Conservation (phyloP, 2,329 filamentous ascomycete species). For the Alternaria sp. region DNA sequence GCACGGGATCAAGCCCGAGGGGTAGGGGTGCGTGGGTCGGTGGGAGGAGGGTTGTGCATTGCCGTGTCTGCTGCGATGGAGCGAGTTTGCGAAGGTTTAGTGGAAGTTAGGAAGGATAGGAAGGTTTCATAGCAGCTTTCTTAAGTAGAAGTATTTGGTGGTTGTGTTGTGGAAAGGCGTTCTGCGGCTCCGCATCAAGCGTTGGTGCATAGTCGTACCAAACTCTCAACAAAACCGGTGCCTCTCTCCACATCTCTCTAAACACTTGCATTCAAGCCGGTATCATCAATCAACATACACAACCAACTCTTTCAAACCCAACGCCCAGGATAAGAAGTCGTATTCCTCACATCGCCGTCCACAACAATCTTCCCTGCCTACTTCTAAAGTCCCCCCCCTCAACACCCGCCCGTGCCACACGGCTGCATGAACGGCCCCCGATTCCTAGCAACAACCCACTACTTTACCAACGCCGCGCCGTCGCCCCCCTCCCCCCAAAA, state of each 20-base stretch:
- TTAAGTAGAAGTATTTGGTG: not conserved
- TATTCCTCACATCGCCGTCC: not conserved
- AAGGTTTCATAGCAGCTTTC: not conserved
- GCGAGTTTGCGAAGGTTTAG: not conserved
- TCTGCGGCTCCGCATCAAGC: not conserved
- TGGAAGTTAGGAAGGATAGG: not conserved
- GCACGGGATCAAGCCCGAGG: not conserved
- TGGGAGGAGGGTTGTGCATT: not conserved
- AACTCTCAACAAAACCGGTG: not conserved
- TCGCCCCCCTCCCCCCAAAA: not conserved
- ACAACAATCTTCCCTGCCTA: not conserved
- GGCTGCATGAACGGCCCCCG: conserved; percentile 10
- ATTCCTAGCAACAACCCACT: conserved; percentile 5
- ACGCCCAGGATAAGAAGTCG: not conserved
- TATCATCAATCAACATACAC: not conserved
- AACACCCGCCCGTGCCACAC: conserved; percentile 1
- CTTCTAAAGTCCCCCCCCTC: conserved; percentile 1
- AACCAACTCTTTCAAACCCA: not conserved
- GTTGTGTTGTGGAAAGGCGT: not conserved
- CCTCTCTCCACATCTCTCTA: not conserved
- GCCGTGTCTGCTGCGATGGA: not conserved
- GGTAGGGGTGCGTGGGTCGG: not conserved
- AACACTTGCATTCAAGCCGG: not conserved
- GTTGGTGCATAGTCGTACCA: not conserved
- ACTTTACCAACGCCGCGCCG: not conserved